A percentile compares a stretch with the other conserved stretches of the same genome.
Evolutionary conservation across 352 stramenopile genomes (phyloP).

Genomic region (Phytophthora cryptogea): DNA sequence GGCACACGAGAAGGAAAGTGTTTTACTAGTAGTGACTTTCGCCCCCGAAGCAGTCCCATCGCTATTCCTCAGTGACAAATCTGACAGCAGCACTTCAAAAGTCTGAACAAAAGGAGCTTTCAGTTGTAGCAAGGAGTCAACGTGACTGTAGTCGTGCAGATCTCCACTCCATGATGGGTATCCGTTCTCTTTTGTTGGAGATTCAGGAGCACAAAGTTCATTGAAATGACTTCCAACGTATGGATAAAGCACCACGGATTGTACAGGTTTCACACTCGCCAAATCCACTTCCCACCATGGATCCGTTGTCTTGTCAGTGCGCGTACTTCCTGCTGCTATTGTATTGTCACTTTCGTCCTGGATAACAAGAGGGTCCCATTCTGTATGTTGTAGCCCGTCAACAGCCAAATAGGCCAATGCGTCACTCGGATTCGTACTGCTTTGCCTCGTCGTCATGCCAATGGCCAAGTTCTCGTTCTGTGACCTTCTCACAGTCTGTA

Average conservation of each 20-base stretch:
- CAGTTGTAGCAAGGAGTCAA: slow-evolving; percentile 44
- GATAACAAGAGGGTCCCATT: slow-evolving; percentile 50
- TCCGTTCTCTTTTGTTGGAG: slow-evolving; percentile 7
- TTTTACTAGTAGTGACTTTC: slow-evolving; percentile 22
- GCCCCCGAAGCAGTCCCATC: slow-evolving; percentile 12
- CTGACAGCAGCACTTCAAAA: slow-evolving; percentile 55
- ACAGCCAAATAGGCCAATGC: slow-evolving; percentile 56
- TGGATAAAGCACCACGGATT: slow-evolving; percentile 52
- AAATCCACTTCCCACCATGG: slow-evolving; percentile 83
- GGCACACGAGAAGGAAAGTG: slow-evolving; percentile 57
- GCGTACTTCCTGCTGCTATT: slow-evolving; percentile 50
- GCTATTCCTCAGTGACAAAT: slow-evolving; percentile 25
- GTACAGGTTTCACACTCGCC: slow-evolving; percentile 45
- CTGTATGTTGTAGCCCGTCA: slow-evolving; percentile 38
- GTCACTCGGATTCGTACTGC: slow-evolving; percentile 44
- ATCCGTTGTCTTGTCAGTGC: slow-evolving; percentile 39
- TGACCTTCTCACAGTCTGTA: slow-evolving; percentile 56
- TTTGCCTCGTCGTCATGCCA: slow-evolving; percentile 67
- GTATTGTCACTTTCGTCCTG: slow-evolving; percentile 8
- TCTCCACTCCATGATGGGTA: slow-evolving; percentile 44
- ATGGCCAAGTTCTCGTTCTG: slow-evolving; percentile 64
- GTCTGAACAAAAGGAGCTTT: slow-evolving; percentile 56
- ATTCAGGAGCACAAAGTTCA: slow-evolving; percentile 33
- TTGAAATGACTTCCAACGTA: slow-evolving; percentile 48
- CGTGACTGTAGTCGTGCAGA: slow-evolving; percentile 43